Evolutionary conservation across 139 green algal genomes (phyloP).

Genomic region (Chlorella sorokiniana): DNA sequence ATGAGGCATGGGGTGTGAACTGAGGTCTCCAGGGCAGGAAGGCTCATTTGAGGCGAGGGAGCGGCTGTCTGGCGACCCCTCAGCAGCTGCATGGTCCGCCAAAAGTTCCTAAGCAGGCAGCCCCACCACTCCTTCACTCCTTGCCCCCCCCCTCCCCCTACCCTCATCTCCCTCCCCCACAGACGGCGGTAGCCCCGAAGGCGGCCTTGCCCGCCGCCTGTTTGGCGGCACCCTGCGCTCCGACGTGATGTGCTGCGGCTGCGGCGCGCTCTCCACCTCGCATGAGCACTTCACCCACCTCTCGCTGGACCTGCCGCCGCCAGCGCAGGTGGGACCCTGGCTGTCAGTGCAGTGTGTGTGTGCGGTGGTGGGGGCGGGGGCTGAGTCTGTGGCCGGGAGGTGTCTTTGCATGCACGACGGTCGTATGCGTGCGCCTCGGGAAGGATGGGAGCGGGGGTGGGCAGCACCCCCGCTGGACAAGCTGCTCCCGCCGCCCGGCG

Average conservation of each 20-base stretch:
- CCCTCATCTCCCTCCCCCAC: background rate
- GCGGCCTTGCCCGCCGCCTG: conserved; percentile 44
- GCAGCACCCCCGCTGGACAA: too few species aligned
- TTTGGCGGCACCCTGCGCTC: conserved; percentile 85
- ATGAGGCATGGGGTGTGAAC: too few species aligned
- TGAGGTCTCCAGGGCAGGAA: too few species aligned
- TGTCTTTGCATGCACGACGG: too few species aligned
- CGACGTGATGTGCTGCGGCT: conserved; percentile 82
- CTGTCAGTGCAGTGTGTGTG: background rate
- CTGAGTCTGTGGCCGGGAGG: background rate
- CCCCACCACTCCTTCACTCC: background rate
- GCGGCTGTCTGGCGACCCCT: too few species aligned
- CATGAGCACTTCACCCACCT: conserved; percentile 87
- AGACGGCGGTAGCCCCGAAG: background rate
- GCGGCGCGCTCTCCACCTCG: conserved; percentile 76
- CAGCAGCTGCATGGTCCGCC: too few species aligned
- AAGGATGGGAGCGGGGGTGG: too few species aligned
- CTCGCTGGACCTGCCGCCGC: conserved; percentile 73
- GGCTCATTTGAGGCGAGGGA: too few species aligned
- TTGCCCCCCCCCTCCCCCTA: background rate
- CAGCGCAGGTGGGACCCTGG: background rate
- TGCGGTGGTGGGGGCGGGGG: background rate
- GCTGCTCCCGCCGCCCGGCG: background rate
- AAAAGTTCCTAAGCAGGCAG: too few species aligned
- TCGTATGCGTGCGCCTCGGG: too few species aligned